Percentiles rank a stretch among this genome's conserved stretches.
These are phyloP conservation scores for Stramenopiles sp. DNA, from an alignment of 352 stramenopile genomes.

Conservation along the genomic window DNA sequence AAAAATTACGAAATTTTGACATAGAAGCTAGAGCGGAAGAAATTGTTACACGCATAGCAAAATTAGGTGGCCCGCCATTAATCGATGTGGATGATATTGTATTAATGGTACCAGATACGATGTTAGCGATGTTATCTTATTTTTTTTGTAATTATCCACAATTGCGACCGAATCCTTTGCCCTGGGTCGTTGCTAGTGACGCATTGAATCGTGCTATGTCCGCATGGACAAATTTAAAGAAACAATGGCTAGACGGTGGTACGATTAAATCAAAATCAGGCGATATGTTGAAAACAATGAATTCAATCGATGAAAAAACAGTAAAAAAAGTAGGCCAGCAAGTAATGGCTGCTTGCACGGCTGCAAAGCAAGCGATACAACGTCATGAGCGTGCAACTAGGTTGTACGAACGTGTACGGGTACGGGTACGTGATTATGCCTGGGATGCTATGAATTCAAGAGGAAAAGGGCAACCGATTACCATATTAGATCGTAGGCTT, in stretches of 20 bases:
- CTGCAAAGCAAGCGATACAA: neutral
- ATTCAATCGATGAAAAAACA: neutral
- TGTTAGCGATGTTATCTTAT: neutral
- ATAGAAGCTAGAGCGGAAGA: constrained; percentile 3
- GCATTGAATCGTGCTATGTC: neutral
- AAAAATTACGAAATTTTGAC: constrained; percentile 2
- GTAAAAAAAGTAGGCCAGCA: neutral
- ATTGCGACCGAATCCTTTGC: neutral
- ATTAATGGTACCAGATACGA: neutral
- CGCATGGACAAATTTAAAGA: constrained; percentile 1
- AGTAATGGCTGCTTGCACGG: neutral
- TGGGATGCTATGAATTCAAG: constrained; percentile 3
- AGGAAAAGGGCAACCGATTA: neutral
- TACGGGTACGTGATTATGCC: neutral
- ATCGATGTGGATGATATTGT: constrained; percentile 6
- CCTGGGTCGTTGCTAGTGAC: neutral
- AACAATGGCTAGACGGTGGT: neutral
- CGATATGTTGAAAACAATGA: neutral
- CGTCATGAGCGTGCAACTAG: neutral
- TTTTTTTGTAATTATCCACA: constrained; percentile 5
- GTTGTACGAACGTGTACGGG: neutral
- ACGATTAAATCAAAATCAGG: neutral
- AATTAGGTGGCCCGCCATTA: neutral
- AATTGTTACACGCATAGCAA: neutral
- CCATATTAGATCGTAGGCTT: neutral